phyloP scores from a whole-genome alignment of 2,329 filamentous ascomycete genomes.

The Stemphylium vesicarium region DNA sequence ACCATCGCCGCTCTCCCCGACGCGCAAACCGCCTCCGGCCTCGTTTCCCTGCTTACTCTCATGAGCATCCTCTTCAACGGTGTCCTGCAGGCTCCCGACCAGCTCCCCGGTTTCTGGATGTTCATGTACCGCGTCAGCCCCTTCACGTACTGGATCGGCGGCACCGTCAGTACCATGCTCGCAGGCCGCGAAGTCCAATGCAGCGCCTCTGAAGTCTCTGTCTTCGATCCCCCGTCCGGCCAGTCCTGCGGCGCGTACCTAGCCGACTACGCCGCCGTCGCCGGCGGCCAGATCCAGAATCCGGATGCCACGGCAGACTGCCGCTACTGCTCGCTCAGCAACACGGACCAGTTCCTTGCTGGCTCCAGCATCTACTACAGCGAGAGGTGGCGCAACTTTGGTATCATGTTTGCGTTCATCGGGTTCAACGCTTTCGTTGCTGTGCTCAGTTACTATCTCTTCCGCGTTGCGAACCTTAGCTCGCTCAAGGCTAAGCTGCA shows the following conservation, averaged over 20 bases:
- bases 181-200: slow-evolving; percentile 57
- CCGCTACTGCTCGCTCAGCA: slow-evolving; percentile 56
- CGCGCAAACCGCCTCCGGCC: slow-evolving; percentile 70
- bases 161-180: slow-evolving; percentile 52
- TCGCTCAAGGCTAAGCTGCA: slow-evolving; percentile 17
- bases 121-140: slow-evolving; percentile 76
- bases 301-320: slow-evolving; percentile 54
- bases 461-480: slow-evolving; percentile 39
- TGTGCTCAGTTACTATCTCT: slow-evolving; percentile 63
- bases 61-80: slow-evolving; percentile 56
- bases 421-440: slow-evolving; percentile 67
- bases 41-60: slow-evolving; percentile 65
- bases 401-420: slow-evolving; percentile 71
- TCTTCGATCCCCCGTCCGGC: slow-evolving; percentile 51
- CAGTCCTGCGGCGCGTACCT: slow-evolving; percentile 56
- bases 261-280: slow-evolving; percentile 45
- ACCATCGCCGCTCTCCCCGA: slow-evolving; percentile 73
- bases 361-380: slow-evolving; percentile 51
- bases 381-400: slow-evolving; percentile 70
- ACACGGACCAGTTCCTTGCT: slow-evolving; percentile 57
- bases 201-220: slow-evolving; percentile 49
- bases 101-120: slow-evolving; percentile 74
- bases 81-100: slow-evolving; percentile 65
- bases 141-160: slow-evolving; percentile 66
- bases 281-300: slow-evolving; percentile 54